phyloP scores from a whole-genome alignment of 2,329 filamentous ascomycete genomes.

The Mollisia scopiformis region DNA sequence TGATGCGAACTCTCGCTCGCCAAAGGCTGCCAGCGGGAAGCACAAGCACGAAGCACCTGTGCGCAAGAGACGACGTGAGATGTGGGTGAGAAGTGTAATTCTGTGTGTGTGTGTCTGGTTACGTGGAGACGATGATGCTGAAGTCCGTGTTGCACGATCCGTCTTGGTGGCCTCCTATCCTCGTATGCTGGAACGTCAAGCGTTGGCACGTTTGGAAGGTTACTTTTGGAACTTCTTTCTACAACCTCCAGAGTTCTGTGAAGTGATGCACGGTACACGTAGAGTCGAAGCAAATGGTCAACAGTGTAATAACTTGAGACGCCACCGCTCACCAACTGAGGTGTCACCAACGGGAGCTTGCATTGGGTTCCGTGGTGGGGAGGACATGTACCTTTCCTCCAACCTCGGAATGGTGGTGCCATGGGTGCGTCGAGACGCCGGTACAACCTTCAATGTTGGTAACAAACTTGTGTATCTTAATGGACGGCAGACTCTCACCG shows the following conservation, averaged over 20 bases:
- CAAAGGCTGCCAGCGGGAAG: background rate
- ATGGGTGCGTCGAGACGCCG: background rate
- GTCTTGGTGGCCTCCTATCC: background rate
- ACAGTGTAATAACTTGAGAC: background rate
- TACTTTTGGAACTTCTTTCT: background rate
- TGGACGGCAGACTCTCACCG: background rate
- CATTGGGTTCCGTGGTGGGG: background rate
- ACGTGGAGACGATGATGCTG: background rate
- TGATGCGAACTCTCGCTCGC: too few relatives aligned
- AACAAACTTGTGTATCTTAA: background rate
- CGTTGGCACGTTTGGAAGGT: constrained; percentile 3
- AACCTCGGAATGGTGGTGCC: background rate
- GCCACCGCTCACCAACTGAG: background rate
- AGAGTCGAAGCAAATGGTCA: background rate
- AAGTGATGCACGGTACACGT: background rate
- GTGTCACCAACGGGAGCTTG: constrained; percentile 3
- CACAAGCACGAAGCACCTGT: constrained; percentile 3
- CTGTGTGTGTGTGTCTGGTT: too few relatives aligned
- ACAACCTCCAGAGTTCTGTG: background rate
- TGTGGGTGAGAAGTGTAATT: too few relatives aligned
- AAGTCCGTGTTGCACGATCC: background rate
- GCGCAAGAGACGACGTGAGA: background rate
- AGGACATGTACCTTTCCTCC: background rate
- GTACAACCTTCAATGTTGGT: background rate
- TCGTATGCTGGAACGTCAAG: background rate